A percentile compares a stretch with the other conserved stretches of the same genome.
Evolutionary conservation across 345 rosid genomes (phyloP).

Genomic region (Limnanthes douglasii): DNA sequence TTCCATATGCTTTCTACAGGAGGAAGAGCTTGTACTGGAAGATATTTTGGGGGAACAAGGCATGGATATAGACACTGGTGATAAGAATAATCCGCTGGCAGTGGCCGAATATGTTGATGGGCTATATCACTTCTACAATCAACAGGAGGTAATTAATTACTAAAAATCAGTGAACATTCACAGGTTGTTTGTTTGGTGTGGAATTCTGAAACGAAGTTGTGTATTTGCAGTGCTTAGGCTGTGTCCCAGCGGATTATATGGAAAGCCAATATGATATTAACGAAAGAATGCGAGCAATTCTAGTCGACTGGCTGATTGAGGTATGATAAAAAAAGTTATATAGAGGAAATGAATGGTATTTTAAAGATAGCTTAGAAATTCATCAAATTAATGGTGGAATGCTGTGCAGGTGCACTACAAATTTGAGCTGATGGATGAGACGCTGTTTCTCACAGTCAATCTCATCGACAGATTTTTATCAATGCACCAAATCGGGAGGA

Average conservation of each 20-base stretch:
- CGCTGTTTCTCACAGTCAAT: conserved; percentile 81
- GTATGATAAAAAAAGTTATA: conserved; percentile 18
- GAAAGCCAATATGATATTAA: conserved; percentile 58
- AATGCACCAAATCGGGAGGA: conserved; percentile 44
- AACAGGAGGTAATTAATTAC: conserved; percentile 45
- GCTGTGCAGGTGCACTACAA: conserved; percentile 84
- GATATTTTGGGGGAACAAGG: conserved; percentile 18
- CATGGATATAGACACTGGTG: conserved; percentile 56
- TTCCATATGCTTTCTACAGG: conserved; percentile 7
- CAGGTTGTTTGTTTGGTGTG: not conserved
- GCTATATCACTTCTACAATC: conserved; percentile 45
- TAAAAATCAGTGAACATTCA: not conserved
- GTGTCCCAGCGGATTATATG: conserved; percentile 58
- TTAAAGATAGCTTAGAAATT: not conserved
- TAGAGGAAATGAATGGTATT: not conserved
- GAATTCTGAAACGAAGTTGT: not conserved
- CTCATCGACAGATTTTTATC: conserved; percentile 85
- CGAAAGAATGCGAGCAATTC: conserved; percentile 88
- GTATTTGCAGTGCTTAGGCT: conserved; percentile 32
- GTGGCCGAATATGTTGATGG: conserved; percentile 78
- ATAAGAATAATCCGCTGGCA: conserved; percentile 59
- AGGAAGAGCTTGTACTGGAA: conserved; percentile 92
- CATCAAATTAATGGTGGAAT: not conserved
- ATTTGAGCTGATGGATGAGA: conserved; percentile 95
- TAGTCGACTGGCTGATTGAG: conserved; percentile 93